Percentiles rank a stretch among this genome's conserved stretches.
phyloP scores from a whole-genome alignment of 352 stramenopile genomes.

The Hyaloperonospora brassicae region DNA sequence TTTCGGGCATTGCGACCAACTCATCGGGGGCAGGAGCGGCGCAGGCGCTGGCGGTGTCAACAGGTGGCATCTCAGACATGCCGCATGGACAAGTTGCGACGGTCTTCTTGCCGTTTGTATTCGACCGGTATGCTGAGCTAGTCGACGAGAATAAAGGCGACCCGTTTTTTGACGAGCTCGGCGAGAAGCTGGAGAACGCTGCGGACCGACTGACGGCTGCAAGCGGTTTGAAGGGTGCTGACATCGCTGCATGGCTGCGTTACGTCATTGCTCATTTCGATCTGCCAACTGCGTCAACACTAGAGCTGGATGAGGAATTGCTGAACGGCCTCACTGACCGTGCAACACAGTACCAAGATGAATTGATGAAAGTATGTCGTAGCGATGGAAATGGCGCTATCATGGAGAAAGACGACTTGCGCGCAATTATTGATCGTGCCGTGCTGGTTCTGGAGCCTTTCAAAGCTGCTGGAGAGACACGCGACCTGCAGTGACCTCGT shows the following conservation, averaged over 20 bases:
- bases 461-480: too few relatives aligned
- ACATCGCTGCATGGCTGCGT: conserved; percentile 47
- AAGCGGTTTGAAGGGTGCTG: conserved; percentile 47
- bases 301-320: conserved; percentile 52
- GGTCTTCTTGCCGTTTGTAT: conserved; percentile 60
- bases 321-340: conserved; percentile 50
- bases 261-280: conserved; percentile 56
- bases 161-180: conserved; percentile 54
- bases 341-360: conserved; percentile 43
- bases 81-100: conserved; percentile 52
- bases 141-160: conserved; percentile 55
- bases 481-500: too few relatives aligned
- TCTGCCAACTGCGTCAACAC: conserved; percentile 37
- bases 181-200: conserved; percentile 41
- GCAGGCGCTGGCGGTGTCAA: conserved; percentile 49
- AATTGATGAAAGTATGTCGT: conserved; percentile 26
- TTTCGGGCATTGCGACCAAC: conserved; percentile 45
- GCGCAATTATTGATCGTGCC: conserved; percentile 42
- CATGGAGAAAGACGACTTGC: conserved; percentile 57
- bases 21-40: conserved; percentile 46
- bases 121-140: conserved; percentile 47
- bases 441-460: conserved; percentile 9
- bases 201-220: conserved; percentile 37
- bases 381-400: conserved; percentile 29
- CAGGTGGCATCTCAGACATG: conserved; percentile 61